Percentiles rank a stretch among this genome's conserved stretches.
Evolutionary conservation across 116 monocot genomes (phyloP).

Genomic region (Trichopus zeylanicus): DNA sequence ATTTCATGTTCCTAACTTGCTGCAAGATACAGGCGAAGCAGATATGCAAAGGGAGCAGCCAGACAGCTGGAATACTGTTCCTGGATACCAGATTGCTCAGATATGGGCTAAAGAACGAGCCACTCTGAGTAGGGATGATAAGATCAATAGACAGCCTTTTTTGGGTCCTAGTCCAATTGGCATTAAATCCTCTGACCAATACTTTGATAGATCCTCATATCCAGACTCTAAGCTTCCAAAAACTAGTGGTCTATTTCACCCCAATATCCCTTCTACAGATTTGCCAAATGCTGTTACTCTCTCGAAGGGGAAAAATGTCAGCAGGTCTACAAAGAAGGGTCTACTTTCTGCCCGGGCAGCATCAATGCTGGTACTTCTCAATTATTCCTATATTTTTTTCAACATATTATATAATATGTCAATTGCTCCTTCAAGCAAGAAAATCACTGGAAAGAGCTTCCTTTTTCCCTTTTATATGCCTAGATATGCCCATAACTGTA

Average conservation of each 20-base stretch:
- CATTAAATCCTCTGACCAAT: slow-evolving; percentile 39
- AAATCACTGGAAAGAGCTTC: background rate
- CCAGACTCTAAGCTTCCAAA: slow-evolving; percentile 12
- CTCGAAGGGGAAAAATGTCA: slow-evolving; percentile 25
- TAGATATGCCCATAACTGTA: background rate
- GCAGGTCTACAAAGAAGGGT: slow-evolving; percentile 40
- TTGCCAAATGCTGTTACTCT: slow-evolving; percentile 16
- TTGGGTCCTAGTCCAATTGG: slow-evolving; percentile 56
- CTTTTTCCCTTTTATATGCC: background rate
- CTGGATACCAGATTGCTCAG: slow-evolving; percentile 73
- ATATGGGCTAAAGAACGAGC: slow-evolving; percentile 64
- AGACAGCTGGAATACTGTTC: slow-evolving; percentile 33
- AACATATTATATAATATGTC: background rate
- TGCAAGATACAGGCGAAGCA: slow-evolving; percentile 16
- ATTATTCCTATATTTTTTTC: background rate
- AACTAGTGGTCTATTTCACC: slow-evolving; percentile 11
- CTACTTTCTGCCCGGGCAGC: slow-evolving; percentile 77
- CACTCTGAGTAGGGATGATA: slow-evolving; percentile 18
- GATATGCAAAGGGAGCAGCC: slow-evolving; percentile 18
- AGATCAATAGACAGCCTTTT: slow-evolving; percentile 19
- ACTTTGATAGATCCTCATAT: slow-evolving; percentile 3
- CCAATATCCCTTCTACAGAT: slow-evolving; percentile 16
- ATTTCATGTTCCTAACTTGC: background rate
- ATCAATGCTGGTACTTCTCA: slow-evolving; percentile 80
- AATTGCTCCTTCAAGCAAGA: background rate